Evolutionary conservation across 2,329 filamentous ascomycete genomes (phyloP), one percentile per base, ranked within the genome.

Genomic region (Emericellopsis cladophorae): DNA sequence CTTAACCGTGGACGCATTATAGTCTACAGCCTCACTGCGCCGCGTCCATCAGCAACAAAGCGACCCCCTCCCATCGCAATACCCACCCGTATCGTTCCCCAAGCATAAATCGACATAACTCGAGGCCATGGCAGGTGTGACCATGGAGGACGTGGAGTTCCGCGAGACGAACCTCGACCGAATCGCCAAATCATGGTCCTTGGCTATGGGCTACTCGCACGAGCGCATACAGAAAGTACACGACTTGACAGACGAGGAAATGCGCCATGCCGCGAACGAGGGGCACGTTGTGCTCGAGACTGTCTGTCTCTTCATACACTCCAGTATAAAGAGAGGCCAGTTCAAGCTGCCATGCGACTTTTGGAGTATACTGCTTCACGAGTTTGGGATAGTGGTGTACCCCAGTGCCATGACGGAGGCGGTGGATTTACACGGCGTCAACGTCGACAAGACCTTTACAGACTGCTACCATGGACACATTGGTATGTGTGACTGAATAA

Each of bases 331-430:
- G 48, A 51, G 46, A 7, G 58, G 55, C 8, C 60, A 64, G 37
- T 64, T 56, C 48, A 52, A 51, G 61, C 64, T 62, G 12, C 61
- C 61, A 10, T 45, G 53, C 2, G 57, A 58, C 40, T 64, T 64
- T 40, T 64, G 61, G 61, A 48, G 54, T 22, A 49, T 62, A 7
- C 50, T 64, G 12, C 58, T 62, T 29, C 44, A 51, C 7, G 60
- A 64, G 39, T 64, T 61, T 23, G 61, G 61, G 32, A 64, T 64
- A 35, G 48, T 64, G n/a, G 56, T 64, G 18, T 64, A 62, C 40
- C 61, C 60, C 3, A 61, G 60, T 1, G 60, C 61, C 4, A 47
- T 64, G 42, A 59, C 54, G 9, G 60, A 63, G 42, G 50, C 57
- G 7, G 48, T 63, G 22, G 54, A 58, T 21, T 43, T 57, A 9